phyloP scores from a whole-genome alignment of 768 basidiomycete species.

The Cystofilobasidium macerans region DNA sequence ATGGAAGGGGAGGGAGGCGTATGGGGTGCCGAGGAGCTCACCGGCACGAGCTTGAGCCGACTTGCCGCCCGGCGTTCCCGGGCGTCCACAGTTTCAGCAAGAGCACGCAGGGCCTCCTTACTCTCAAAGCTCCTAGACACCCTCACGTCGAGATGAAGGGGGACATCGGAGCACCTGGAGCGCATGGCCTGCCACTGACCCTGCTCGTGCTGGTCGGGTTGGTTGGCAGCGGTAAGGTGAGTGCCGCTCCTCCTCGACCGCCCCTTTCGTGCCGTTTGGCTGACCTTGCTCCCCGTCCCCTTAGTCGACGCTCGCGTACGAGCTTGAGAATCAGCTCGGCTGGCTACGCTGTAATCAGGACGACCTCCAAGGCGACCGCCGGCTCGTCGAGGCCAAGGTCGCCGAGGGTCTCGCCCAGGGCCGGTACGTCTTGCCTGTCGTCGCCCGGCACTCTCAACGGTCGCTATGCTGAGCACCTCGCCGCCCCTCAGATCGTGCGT shows the following conservation, averaged over 20 bases:
- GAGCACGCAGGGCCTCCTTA: no score
- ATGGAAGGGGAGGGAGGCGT: no score
- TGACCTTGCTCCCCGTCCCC: no score
- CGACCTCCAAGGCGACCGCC: slow-evolving; percentile 19
- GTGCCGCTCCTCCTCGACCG: neutral
- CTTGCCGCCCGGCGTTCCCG: no score
- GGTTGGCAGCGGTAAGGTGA: slow-evolving; percentile 16
- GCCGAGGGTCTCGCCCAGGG: slow-evolving; percentile 4
- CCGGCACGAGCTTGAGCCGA: no score
- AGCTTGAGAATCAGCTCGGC: slow-evolving; percentile 10
- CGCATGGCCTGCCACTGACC: neutral
- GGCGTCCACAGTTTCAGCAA: no score
- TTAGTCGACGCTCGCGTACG: slow-evolving; percentile 16
- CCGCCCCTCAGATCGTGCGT: neutral
- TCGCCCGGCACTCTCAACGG: neutral
- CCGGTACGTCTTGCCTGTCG: neutral
- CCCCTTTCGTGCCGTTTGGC: neutral
- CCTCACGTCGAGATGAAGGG: no score
- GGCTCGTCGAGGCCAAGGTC: slow-evolving; percentile 22
- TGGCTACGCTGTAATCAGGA: slow-evolving; percentile 23
- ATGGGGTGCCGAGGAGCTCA: no score
- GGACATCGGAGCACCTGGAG: neutral
- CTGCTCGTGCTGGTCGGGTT: slow-evolving; percentile 11
- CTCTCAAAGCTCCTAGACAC: no score
- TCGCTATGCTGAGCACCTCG: neutral